These are phyloP conservation scores for Penstemon eatonii DNA, from an alignment of 257 asterid genomes.

Conservation along the genomic window DNA sequence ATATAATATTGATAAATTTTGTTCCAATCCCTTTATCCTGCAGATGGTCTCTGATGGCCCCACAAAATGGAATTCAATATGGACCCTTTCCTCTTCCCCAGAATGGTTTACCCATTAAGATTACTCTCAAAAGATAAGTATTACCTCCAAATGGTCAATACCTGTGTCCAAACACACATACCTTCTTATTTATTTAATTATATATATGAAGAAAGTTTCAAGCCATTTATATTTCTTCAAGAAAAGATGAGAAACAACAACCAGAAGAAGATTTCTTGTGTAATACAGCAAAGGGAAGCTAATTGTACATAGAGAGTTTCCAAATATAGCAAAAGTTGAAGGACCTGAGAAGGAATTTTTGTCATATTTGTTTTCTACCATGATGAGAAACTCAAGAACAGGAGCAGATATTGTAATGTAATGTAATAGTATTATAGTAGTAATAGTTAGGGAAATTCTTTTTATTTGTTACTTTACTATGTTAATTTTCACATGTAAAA, in stretches of 20 bases:
- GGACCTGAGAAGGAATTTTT: neutral
- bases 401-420: slow-evolving; percentile 9
- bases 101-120: slow-evolving; percentile 86
- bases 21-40: slow-evolving; percentile 28
- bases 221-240: neutral
- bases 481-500: slow-evolving; percentile 31
- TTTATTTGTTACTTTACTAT: slow-evolving; percentile 3
- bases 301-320: slow-evolving; percentile 41
- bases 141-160: neutral
- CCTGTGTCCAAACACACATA: slow-evolving; percentile 12
- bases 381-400: slow-evolving; percentile 29
- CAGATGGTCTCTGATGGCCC: slow-evolving; percentile 91
- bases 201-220: neutral
- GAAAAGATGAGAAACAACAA: neutral
- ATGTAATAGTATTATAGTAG: slow-evolving; percentile 3
- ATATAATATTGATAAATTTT: slow-evolving; percentile 28
- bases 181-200: neutral
- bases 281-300: slow-evolving; percentile 20
- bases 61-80: slow-evolving; percentile 90
- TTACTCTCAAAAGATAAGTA: slow-evolving; percentile 43
- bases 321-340: slow-evolving; percentile 22
- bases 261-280: slow-evolving; percentile 46
- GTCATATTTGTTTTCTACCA: slow-evolving; percentile 24
- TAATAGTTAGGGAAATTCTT: slow-evolving; percentile 34
- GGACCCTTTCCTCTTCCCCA: slow-evolving; percentile 98